phyloP scores from a whole-genome alignment of 2,329 filamentous ascomycete genomes.

The Talaromyces rugulosus region DNA sequence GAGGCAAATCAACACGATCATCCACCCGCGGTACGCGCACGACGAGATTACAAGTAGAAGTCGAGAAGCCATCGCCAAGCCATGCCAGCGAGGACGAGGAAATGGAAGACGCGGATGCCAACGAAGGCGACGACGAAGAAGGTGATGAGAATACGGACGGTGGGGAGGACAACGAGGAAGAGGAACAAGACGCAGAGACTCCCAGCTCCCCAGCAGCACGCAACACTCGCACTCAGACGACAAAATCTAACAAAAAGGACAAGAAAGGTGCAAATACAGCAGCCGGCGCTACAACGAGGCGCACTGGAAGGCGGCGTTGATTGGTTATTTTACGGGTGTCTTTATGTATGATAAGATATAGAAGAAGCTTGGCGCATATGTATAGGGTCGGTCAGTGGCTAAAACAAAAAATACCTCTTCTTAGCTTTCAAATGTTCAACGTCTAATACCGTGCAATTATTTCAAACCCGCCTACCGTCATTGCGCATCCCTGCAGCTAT shows the following conservation, averaged over 20 bases:
- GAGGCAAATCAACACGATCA: conserved; percentile 28
- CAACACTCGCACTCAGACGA: conserved; percentile 33
- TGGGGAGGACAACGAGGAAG: conserved; percentile 33
- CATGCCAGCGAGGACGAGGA: conserved; percentile 36
- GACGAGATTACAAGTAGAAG: conserved; percentile 36
- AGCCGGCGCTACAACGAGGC: conserved; percentile 4
- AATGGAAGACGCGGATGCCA: conserved; percentile 33
- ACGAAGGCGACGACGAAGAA: conserved; percentile 35
- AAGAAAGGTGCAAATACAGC: conserved; percentile 8
- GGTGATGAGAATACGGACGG: conserved; percentile 33
- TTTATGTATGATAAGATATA: background rate
- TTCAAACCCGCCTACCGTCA: background rate
- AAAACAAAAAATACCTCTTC: background rate
- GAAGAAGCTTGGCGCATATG: background rate
- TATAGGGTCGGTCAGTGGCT: background rate
- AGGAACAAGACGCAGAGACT: conserved; percentile 33
- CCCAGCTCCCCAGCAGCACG: conserved; percentile 32
- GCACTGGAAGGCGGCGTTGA: conserved; percentile 33
- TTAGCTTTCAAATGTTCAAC: background rate
- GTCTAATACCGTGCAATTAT: background rate
- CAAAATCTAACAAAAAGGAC: conserved; percentile 30
- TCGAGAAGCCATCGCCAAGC: conserved; percentile 26
- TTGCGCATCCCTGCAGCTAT: background rate
- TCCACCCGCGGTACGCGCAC: conserved; percentile 34
- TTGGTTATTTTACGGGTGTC: background rate